Evolutionary conservation across 1,284 basidiomycete genomes (phyloP).

Genomic region (Pseudozyma hubeiensis): DNA sequence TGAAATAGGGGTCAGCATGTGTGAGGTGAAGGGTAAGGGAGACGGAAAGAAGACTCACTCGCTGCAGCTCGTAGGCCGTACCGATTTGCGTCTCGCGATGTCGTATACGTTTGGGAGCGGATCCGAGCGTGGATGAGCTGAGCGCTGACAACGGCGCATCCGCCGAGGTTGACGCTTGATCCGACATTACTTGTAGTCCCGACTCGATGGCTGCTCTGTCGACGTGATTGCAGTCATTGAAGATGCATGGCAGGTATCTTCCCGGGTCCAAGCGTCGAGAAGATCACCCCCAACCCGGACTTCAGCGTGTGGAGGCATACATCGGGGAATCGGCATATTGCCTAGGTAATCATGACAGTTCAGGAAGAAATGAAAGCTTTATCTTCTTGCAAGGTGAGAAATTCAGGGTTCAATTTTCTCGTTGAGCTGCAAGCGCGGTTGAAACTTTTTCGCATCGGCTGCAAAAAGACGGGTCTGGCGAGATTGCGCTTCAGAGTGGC

Average conservation of each 20-base stretch:
- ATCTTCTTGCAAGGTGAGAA: background rate
- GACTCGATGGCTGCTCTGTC: background rate
- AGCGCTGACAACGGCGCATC: constrained; percentile 35
- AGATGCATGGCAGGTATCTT: background rate
- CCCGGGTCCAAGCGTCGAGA: background rate
- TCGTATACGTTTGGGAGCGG: constrained; percentile 44
- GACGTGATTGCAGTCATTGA: background rate
- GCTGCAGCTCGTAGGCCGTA: constrained; percentile 58
- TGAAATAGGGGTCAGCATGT: background rate
- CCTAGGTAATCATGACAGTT: constrained; percentile 31
- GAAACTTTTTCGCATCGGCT: background rate
- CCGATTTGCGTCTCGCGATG: constrained; percentile 59
- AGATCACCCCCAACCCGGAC: background rate
- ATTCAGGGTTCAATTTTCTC: constrained; percentile 22
- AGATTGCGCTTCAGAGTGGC: constrained; percentile 6
- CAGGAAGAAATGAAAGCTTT: constrained; percentile 2
- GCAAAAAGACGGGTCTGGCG: too few relatives aligned
- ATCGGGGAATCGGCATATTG: background rate
- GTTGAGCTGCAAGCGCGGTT: too few relatives aligned
- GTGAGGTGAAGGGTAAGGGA: background rate
- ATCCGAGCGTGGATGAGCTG: constrained; percentile 30
- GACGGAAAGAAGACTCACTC: constrained; percentile 34
- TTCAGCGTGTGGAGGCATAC: constrained; percentile 31
- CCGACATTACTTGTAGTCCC: constrained; percentile 11
- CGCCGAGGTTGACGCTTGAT: constrained; percentile 4